Percentiles rank a stretch among this genome's conserved stretches.
These are phyloP conservation scores for Myxozyma neotropica DNA, from an alignment of 805 yeast species.

Conservation along the genomic window DNA sequence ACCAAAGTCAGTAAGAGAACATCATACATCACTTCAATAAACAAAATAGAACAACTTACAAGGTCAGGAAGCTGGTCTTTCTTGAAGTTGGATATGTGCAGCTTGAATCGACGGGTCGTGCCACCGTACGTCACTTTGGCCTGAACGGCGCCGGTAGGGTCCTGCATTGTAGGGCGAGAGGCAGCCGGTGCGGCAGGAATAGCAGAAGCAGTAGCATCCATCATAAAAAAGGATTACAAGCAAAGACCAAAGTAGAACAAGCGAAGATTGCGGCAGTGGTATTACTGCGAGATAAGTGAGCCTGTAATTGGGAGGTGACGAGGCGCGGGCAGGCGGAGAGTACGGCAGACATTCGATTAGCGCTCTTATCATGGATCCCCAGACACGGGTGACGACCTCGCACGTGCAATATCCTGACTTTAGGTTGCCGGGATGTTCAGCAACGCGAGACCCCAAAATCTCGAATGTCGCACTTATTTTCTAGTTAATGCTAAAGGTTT, in stretches of 20 bases:
- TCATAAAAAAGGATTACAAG: background rate
- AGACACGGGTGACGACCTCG: no score
- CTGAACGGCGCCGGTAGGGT: slow-evolving; percentile 16
- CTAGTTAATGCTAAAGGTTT: no score
- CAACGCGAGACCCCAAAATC: no score
- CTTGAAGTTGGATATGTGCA: slow-evolving; percentile 14
- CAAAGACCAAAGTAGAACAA: no score
- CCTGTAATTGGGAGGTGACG: background rate
- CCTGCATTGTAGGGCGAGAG: background rate
- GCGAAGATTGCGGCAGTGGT: no score
- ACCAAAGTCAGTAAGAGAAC: background rate
- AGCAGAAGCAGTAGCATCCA: slow-evolving; percentile 1
- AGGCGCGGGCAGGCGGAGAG: background rate
- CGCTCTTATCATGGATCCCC: no score
- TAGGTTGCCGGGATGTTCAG: no score
- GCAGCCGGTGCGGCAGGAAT: background rate
- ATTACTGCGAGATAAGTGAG: no score
- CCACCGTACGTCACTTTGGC: slow-evolving; percentile 24
- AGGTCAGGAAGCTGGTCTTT: slow-evolving; percentile 2
- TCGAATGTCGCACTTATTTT: no score
- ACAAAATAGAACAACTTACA: background rate
- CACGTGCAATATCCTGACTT: no score
- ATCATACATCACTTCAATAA: background rate
- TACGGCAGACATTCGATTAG: background rate
- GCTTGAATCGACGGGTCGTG: slow-evolving; percentile 24